phyloP scores from a whole-genome alignment of 129 eudicot species.

The Pittosporum tobira region DNA sequence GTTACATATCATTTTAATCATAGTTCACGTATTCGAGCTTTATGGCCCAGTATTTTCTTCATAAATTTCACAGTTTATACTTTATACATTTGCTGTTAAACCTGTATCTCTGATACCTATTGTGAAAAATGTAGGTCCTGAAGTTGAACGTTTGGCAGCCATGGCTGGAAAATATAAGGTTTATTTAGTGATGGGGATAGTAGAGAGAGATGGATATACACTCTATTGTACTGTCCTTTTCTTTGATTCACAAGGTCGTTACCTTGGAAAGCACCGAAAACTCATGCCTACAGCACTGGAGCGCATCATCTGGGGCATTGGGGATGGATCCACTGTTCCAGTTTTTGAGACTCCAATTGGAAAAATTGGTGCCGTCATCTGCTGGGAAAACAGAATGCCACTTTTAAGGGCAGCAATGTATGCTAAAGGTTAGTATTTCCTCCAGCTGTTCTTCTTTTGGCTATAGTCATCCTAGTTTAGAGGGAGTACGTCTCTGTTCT shows the following conservation, averaged over 20 bases:
- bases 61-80: too few relatives aligned
- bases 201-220: constrained; percentile 90
- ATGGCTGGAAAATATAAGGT: constrained; percentile 93
- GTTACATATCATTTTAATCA: too few relatives aligned
- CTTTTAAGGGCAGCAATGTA: constrained; percentile 88
- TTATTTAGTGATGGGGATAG: constrained; percentile 79
- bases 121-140: constrained; percentile 61
- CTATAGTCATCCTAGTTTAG: neutral
- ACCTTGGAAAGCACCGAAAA: constrained; percentile 90
- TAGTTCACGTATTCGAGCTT: too few relatives aligned
- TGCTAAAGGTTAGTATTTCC: constrained; percentile 58
- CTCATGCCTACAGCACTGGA: constrained; percentile 91
- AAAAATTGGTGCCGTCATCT: constrained; percentile 95
- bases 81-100: too few relatives aligned
- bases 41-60: too few relatives aligned
- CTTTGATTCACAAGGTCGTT: constrained; percentile 79
- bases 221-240: constrained; percentile 74
- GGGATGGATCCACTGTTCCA: constrained; percentile 89
- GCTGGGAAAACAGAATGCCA: constrained; percentile 99
- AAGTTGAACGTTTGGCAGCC: constrained; percentile 86
- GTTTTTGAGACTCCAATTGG: constrained; percentile 84
- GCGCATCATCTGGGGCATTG: constrained; percentile 95
- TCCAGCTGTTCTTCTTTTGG: neutral
- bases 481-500: neutral
- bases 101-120: too few relatives aligned